Base-by-base conservation (phyloP, 2,329 filamentous ascomycete species). In the Magnaporthiopsis poae region DNA sequence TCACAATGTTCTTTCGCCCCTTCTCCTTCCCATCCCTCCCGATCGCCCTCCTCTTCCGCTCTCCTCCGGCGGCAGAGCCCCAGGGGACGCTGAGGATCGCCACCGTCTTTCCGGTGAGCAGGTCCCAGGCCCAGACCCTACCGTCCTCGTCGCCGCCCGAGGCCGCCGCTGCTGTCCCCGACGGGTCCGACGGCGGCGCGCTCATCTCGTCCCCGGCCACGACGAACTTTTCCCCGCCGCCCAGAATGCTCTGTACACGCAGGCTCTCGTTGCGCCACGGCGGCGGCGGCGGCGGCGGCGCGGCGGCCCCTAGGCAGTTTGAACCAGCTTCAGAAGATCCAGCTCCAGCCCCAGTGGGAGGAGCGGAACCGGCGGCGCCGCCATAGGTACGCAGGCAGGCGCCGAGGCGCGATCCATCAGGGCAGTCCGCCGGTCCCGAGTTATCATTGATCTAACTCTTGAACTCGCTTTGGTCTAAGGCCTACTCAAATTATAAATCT, bases 61-160 rank as follows among this genome's bases (percentile, higher is more conserved):
- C 80, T 60, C 77, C 77, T 3, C 80, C 81, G 15, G 69, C 68
- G 25, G 74, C 72, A 4, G 82, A 82, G 1, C 84, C 84, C 84
- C 84, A 86, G 0, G 85, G 83, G 3, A 86, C 79, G 52, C 75
- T 77, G 7, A 96, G 77, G 70, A 80, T 86, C 39, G 89, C 86
- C 67, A 86, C 80, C 64, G 90, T 74, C 66, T 87, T 84, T 1
- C 91, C 93, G 7, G 84, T 89, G 66, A 96, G 75, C 27, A 96
- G 79, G 78, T 97, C 92, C 94, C 94, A 98, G 1, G 87, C 91
- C 80, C 88, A 88, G 9, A 92, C 77, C 72, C 82, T 81, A 2
- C 90, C 90, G 68, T 89, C 81, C 2, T 78, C 39, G 46, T 78
- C 1, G 63, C 68, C 61, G 68, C 70, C 61, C 69, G 69, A 68